Percentiles rank a stretch among this genome's conserved stretches.
phyloP scores from a whole-genome alignment of 495 filamentous ascomycete genomes.

The Sabuloglossum arenarium region DNA sequence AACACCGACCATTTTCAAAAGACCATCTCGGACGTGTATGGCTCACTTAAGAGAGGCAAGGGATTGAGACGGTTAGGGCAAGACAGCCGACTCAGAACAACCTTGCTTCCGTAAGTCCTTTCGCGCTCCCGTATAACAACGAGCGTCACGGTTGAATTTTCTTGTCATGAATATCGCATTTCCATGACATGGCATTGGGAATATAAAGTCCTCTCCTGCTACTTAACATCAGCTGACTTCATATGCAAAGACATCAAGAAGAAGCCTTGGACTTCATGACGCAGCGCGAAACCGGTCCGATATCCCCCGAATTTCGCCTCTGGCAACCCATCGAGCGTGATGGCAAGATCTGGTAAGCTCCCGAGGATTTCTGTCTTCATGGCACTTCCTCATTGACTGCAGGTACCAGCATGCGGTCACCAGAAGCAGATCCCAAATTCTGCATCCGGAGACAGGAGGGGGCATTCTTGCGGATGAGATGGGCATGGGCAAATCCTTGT shows the following conservation, averaged over 20 bases:
- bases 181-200: too few relatives aligned
- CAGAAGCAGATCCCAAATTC: neutral
- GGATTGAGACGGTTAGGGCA: too few relatives aligned
- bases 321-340: neutral
- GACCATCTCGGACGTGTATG: too few relatives aligned
- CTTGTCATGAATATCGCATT: too few relatives aligned
- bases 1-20: too few relatives aligned
- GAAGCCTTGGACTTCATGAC: neutral
- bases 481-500: constrained; percentile 83
- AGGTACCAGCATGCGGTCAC: neutral
- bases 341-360: neutral
- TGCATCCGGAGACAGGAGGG: neutral
- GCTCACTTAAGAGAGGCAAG: too few relatives aligned
- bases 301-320: neutral
- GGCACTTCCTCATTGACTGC: neutral
- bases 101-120: too few relatives aligned
- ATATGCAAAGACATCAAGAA: neutral
- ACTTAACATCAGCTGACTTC: too few relatives aligned
- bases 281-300: neutral
- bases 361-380: neutral
- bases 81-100: too few relatives aligned
- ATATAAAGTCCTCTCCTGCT: too few relatives aligned
- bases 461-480: constrained; percentile 94
- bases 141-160: too few relatives aligned
- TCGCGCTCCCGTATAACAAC: too few relatives aligned